A percentile compares a stretch with the other conserved stretches of the same genome.
phyloP scores from a whole-genome alignment of 306 rosid genomes.

The Gastrolobium bilobum region DNA sequence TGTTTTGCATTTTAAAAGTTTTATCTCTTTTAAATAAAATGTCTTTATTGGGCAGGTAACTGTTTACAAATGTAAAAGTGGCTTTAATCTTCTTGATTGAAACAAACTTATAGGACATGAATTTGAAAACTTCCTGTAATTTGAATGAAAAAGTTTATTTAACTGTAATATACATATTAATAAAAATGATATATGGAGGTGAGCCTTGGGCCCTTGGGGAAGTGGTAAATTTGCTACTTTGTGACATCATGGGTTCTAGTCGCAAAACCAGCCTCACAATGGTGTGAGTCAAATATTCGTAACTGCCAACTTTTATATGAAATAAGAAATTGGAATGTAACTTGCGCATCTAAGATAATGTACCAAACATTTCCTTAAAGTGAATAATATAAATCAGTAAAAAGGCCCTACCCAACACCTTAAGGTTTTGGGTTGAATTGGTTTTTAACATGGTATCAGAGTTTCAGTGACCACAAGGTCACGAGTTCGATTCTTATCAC shows the following conservation, averaged over 20 bases:
- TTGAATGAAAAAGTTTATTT: background rate
- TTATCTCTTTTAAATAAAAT: background rate
- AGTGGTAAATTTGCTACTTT: conserved; percentile 15
- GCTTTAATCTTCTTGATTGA: background rate
- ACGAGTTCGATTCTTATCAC: no score
- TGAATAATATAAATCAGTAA: background rate
- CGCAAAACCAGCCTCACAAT: background rate
- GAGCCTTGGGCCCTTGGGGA: background rate
- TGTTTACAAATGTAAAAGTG: conserved; percentile 6
- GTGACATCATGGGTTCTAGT: conserved; percentile 7
- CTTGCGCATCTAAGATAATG: background rate
- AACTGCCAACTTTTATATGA: background rate
- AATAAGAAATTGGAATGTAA: conserved; percentile 21
- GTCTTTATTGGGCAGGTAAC: conserved; percentile 2
- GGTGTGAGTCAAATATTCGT: conserved; percentile 11
- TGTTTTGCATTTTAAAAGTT: background rate
- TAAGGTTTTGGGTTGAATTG: no score
- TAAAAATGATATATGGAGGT: conserved; percentile 14
- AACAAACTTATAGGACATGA: background rate
- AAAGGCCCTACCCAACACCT: no score
- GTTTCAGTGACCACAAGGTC: no score
- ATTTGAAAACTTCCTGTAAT: conserved; percentile 29
- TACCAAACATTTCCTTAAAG: background rate
- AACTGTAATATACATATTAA: background rate
- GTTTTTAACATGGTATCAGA: no score